Conservation (phyloP, 73 alveolate genomes). For the Paramecium octaurelia region DNA sequence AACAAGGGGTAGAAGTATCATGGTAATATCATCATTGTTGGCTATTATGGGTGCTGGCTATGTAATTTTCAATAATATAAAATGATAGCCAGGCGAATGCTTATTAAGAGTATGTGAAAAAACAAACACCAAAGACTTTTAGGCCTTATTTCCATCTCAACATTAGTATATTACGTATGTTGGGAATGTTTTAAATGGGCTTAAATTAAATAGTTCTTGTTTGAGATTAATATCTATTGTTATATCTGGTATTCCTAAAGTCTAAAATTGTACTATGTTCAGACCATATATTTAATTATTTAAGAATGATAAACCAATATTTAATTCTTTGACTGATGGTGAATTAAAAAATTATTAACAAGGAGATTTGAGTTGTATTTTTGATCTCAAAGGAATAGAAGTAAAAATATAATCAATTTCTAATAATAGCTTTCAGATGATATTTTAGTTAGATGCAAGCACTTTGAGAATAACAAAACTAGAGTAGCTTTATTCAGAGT, state of each 20-base stretch:
- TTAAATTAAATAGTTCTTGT: constrained; percentile 3
- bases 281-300: constrained; percentile 32
- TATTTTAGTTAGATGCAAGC: constrained; percentile 40
- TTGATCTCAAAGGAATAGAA: constrained; percentile 44
- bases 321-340: neutral
- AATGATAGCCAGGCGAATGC: constrained; percentile 37
- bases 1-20: constrained; percentile 44
- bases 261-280: neutral
- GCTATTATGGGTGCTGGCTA: constrained; percentile 40
- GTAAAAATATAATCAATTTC: neutral
- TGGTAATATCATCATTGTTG: neutral
- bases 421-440: constrained; percentile 13
- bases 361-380: constrained; percentile 33
- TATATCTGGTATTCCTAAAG: constrained; percentile 23
- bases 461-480: neutral
- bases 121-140: constrained; percentile 8
- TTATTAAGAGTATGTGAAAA: constrained; percentile 6
- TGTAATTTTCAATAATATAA: neutral
- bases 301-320: neutral
- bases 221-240: constrained; percentile 31
- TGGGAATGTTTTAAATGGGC: constrained; percentile 26
- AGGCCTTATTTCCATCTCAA: constrained; percentile 35
- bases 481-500: constrained; percentile 37
- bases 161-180: constrained; percentile 29
- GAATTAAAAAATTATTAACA: constrained; percentile 7